Evolutionary conservation across 768 basidiomycete genomes (phyloP).

Genomic region (Clathrus columnatus): DNA sequence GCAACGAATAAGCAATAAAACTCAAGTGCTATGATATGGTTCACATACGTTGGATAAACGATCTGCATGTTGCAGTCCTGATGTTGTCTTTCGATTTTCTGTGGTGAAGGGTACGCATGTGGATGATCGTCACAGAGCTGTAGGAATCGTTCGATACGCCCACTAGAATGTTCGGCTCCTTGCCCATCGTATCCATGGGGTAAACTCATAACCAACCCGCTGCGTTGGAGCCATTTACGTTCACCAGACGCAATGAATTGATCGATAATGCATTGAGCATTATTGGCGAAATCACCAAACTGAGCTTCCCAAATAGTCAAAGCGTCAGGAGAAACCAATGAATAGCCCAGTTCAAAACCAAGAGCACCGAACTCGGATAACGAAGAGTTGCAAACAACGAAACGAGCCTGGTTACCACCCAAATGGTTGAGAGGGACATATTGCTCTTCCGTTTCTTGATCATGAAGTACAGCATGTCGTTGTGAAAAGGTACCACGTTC

Average conservation of each 20-base stretch:
- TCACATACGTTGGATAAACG: slow-evolving; percentile 87
- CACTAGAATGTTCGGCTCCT: slow-evolving; percentile 96
- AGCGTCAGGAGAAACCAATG: slow-evolving; percentile 87
- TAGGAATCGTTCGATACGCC: slow-evolving; percentile 90
- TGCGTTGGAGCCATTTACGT: slow-evolving; percentile 94
- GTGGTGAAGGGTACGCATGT: slow-evolving; percentile 72
- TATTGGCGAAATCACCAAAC: slow-evolving; percentile 97
- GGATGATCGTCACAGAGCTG: slow-evolving; percentile 98
- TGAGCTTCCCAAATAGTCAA: slow-evolving; percentile 98
- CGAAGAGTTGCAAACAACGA: slow-evolving; percentile 94
- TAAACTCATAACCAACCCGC: slow-evolving; percentile 78
- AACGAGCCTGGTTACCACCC: slow-evolving; percentile 78
- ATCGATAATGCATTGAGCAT: slow-evolving; percentile 95
- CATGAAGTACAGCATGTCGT: slow-evolving; percentile 93
- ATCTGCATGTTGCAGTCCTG: slow-evolving; percentile 99
- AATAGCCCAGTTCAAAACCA: slow-evolving; percentile 97
- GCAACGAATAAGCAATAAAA: background rate
- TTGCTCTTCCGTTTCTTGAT: slow-evolving; percentile 86
- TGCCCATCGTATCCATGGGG: slow-evolving; percentile 98
- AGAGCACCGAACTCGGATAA: slow-evolving; percentile 92
- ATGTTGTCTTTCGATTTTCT: slow-evolving; percentile 90
- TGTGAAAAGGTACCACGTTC: slow-evolving; percentile 99
- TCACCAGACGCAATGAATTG: slow-evolving; percentile 98
- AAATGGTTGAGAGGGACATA: slow-evolving; percentile 88
- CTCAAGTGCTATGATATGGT: background rate